phyloP scores from a whole-genome alignment of 1,139 yeast species.

The Candida tetrigidarum region DNA sequence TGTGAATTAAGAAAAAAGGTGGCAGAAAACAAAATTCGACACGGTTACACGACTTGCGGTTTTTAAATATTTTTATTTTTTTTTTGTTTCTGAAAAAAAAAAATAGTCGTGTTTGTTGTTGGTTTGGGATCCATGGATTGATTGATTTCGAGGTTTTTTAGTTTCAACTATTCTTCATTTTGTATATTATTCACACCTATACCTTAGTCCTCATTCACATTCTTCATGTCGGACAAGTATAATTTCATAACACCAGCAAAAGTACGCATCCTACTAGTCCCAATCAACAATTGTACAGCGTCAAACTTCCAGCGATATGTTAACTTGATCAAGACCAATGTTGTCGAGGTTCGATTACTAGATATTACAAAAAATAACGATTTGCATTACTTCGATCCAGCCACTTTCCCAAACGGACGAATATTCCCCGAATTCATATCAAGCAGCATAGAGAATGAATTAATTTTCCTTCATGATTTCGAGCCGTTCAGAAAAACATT shows the following conservation, averaged over 20 bases:
- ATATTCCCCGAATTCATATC: slow-evolving; percentile 60
- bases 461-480: slow-evolving; percentile 75
- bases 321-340: slow-evolving; percentile 48
- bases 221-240: slow-evolving; percentile 24
- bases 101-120: not conserved
- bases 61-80: not conserved
- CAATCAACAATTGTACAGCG: slow-evolving; percentile 59
- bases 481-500: slow-evolving; percentile 86
- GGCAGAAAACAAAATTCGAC: not conserved
- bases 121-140: not conserved
- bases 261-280: slow-evolving; percentile 72
- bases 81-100: not conserved
- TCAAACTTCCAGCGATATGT: slow-evolving; percentile 53
- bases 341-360: slow-evolving; percentile 65
- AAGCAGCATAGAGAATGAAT: slow-evolving; percentile 56
- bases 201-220: not conserved
- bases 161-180: not conserved
- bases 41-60: not conserved
- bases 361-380: slow-evolving; percentile 73
- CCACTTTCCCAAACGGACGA: slow-evolving; percentile 79
- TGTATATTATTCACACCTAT: not conserved
- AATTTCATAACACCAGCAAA: slow-evolving; percentile 58
- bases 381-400: slow-evolving; percentile 73
- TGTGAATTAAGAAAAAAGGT: not conserved
- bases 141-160: not conserved